Percentiles rank a stretch among this genome's conserved stretches.
Conservation (phyloP, 2,329 filamentous ascomycete genomes). For the Diplodia intermedia region DNA sequence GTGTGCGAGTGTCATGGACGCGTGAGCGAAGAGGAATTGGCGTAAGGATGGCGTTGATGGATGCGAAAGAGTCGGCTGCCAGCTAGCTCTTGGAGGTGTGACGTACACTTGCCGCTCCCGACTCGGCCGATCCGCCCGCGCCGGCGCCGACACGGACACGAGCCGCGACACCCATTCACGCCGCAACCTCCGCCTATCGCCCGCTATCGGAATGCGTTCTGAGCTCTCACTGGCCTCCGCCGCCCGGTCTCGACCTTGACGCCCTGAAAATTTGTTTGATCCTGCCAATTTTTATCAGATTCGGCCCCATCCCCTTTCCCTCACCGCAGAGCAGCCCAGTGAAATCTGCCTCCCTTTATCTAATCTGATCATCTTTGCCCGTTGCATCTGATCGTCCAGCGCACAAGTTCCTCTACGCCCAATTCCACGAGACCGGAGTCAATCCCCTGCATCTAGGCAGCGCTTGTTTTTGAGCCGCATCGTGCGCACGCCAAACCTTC, state of each 20-base stretch:
- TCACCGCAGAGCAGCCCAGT: conserved; percentile 12
- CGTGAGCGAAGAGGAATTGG: conserved; percentile 5
- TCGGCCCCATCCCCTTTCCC: conserved; percentile 1
- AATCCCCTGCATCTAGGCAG: neutral
- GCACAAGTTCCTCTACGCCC: neutral
- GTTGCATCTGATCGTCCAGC: neutral
- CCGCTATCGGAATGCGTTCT: conserved; percentile 24
- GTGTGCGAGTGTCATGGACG: conserved; percentile 19
- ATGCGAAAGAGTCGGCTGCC: neutral
- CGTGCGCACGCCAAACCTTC: neutral
- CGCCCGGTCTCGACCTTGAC: neutral
- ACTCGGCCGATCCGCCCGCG: conserved; percentile 27
- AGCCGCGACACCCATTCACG: conserved; percentile 4
- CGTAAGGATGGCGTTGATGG: conserved; percentile 15
- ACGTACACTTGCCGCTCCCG: conserved; percentile 23
- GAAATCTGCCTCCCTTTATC: neutral
- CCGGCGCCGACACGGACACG: conserved; percentile 13
- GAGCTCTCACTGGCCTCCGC: neutral
- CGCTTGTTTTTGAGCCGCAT: conserved; percentile 13
- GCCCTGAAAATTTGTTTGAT: conserved; percentile 18
- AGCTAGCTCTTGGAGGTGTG: conserved; percentile 15
- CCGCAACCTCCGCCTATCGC: neutral
- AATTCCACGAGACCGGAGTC: neutral
- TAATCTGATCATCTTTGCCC: conserved; percentile 27
- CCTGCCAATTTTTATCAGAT: conserved; percentile 10